A percentile compares a stretch with the other conserved stretches of the same genome.
Conservation (phyloP, 2,329 filamentous ascomycete genomes). For the Madurella fahalii region DNA sequence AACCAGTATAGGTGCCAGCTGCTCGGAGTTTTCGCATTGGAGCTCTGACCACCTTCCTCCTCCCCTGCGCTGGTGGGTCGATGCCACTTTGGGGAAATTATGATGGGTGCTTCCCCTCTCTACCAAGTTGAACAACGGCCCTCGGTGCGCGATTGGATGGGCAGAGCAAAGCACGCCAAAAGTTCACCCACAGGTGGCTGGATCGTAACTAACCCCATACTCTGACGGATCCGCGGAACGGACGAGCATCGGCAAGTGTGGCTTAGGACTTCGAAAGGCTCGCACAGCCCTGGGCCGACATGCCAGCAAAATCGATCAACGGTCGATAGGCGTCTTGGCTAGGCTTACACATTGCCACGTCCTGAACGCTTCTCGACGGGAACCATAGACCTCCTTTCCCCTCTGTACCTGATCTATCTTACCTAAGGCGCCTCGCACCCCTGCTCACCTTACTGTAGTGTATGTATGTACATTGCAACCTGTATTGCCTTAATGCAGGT, state of each 20-base stretch:
- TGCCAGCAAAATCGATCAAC: not conserved
- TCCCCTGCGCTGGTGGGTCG: constrained; percentile 13
- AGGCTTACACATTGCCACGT: not conserved
- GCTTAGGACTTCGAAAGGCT: not conserved
- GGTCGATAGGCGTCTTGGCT: too few species aligned
- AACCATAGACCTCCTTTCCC: not conserved
- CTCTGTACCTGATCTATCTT: too few species aligned
- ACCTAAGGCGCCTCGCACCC: too few species aligned
- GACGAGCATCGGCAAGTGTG: not conserved
- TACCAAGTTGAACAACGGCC: not conserved
- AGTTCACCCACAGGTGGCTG: constrained; percentile 3
- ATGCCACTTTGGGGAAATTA: constrained; percentile 25
- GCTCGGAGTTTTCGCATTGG: not conserved
- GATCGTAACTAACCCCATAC: not conserved
- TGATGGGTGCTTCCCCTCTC: constrained; percentile 14
- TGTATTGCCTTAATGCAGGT: too few species aligned
- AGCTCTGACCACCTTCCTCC: constrained; percentile 8
- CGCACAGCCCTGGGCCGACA: constrained; percentile 2
- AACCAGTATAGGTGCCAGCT: not conserved
- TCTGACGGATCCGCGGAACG: not conserved
- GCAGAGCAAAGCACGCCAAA: constrained; percentile 2
- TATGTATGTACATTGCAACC: too few species aligned
- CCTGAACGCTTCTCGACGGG: not conserved
- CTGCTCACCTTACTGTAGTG: too few species aligned
- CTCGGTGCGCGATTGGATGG: constrained; percentile 12